These are phyloP conservation scores for Coffea humblotiana DNA, from an alignment of 305 asterid species.

Conservation along the genomic window DNA sequence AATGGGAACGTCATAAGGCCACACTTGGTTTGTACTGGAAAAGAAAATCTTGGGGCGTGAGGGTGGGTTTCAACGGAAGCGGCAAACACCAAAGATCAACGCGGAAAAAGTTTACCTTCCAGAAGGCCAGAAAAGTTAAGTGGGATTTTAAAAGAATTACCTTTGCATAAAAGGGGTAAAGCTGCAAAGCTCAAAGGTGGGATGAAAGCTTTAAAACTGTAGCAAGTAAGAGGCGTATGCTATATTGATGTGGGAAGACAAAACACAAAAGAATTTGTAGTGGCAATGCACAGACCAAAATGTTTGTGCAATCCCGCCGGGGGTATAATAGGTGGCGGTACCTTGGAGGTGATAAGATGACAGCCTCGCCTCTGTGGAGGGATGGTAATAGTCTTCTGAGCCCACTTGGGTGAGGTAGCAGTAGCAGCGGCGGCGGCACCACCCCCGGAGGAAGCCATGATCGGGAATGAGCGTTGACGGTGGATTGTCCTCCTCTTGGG, in stretches of 20 bases:
- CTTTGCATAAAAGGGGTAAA: no score
- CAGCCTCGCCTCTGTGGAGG: slow-evolving; percentile 86
- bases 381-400: slow-evolving; percentile 70
- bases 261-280: no score
- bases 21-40: background rate
- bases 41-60: background rate
- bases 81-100: background rate
- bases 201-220: no score
- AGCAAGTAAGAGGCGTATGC: no score
- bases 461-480: slow-evolving; percentile 1
- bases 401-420: slow-evolving; percentile 64
- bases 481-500: background rate
- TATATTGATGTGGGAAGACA: no score
- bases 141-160: no score
- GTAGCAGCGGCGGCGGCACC: slow-evolving; percentile 14
- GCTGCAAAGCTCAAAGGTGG: no score
- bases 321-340: background rate
- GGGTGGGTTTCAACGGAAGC: no score
- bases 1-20: no score
- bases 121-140: no score
- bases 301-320: no score
- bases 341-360: slow-evolving; percentile 83
- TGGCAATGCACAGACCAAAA: no score
- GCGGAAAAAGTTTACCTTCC: background rate
- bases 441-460: slow-evolving; percentile 25